Conservation (phyloP, 331 rosid genomes). For the Quercus phellos region DNA sequence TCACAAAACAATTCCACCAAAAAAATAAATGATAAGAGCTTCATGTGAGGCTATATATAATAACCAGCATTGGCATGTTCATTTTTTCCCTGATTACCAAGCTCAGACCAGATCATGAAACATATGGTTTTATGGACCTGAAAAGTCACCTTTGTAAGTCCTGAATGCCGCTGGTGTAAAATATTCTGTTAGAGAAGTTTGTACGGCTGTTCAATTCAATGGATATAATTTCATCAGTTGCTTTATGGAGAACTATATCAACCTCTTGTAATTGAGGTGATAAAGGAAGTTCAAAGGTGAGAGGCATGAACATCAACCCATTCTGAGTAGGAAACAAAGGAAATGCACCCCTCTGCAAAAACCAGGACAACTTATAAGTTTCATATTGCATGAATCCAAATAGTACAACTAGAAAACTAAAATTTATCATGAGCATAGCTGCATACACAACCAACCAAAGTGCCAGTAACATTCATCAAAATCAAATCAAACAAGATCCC, state of each 20-base stretch:
- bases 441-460: not conserved
- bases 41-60: not conserved
- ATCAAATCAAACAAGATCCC: not conserved
- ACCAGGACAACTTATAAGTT: not conserved
- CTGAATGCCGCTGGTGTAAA: no score
- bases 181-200: constrained; percentile 16
- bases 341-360: constrained; percentile 79
- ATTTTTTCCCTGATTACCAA: no score
- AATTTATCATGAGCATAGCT: not conserved
- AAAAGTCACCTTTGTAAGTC: no score
- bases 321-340: constrained; percentile 68
- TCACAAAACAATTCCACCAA: no score
- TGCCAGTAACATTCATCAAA: not conserved
- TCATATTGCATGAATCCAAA: not conserved
- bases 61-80: not conserved
- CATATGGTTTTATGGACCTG: no score
- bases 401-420: not conserved
- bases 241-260: constrained; percentile 82
- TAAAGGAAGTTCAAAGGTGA: constrained; percentile 61
- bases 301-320: constrained; percentile 74
- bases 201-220: constrained; percentile 35
- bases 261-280: constrained; percentile 64
- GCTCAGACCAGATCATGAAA: no score
- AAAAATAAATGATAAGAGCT: no score
- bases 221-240: constrained; percentile 79